Percentiles rank a stretch among this genome's conserved stretches.
phyloP scores from a whole-genome alignment of 352 stramenopile genomes.

The Pythium dissotocum region DNA sequence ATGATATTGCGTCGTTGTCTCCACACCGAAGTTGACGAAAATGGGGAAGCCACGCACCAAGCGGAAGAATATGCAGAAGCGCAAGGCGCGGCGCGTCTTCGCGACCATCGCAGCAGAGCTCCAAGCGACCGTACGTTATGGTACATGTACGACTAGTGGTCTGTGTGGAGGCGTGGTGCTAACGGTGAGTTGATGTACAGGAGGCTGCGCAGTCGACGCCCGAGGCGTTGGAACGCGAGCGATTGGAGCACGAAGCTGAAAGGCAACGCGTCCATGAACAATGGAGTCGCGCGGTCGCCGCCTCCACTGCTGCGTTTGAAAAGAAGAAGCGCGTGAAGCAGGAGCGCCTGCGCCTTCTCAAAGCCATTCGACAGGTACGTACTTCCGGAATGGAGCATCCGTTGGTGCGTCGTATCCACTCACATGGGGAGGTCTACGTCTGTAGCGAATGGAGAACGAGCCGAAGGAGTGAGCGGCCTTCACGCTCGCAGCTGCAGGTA shows the following conservation, averaged over 20 bases:
- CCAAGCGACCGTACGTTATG: slow-evolving; percentile 33
- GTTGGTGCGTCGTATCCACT: neutral
- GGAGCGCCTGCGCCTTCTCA: slow-evolving; percentile 54
- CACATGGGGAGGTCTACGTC: neutral
- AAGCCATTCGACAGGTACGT: slow-evolving; percentile 56
- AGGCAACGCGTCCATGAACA: slow-evolving; percentile 53
- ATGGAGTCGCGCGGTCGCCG: slow-evolving; percentile 49
- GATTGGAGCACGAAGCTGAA: slow-evolving; percentile 58
- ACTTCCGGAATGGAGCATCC: neutral
- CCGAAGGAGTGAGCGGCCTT: neutral
- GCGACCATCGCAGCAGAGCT: slow-evolving; percentile 57
- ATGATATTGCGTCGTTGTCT: neutral
- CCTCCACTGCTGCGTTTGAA: slow-evolving; percentile 41
- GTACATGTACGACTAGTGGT: neutral
- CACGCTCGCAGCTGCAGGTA: neutral
- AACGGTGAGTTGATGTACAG: slow-evolving; percentile 16
- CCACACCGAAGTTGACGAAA: neutral
- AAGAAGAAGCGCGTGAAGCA: slow-evolving; percentile 46
- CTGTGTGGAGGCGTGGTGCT: neutral
- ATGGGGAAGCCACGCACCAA: slow-evolving; percentile 61
- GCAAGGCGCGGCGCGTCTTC: slow-evolving; percentile 64
- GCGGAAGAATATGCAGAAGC: slow-evolving; percentile 83
- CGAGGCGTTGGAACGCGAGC: slow-evolving; percentile 48
- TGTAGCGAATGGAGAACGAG: neutral
- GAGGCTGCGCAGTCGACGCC: slow-evolving; percentile 43